Evolutionary conservation across 148 eudicot species (phyloP).

Genomic region (Persicaria maculosa): DNA sequence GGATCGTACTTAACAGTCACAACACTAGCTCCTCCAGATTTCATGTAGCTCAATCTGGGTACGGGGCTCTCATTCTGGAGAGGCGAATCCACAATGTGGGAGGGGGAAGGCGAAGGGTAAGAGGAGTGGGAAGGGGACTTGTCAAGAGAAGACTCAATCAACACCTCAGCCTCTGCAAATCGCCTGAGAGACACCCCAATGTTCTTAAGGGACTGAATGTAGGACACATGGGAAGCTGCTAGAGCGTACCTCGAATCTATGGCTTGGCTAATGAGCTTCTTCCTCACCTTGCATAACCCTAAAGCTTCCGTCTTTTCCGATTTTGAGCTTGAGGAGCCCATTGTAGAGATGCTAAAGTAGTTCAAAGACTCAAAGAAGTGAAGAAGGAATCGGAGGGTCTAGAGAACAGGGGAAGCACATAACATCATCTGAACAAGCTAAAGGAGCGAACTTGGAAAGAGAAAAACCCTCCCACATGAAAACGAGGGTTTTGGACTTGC

Average conservation of each 20-base stretch:
- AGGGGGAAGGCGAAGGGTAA: conserved; percentile 56
- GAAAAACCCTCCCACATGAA: not conserved
- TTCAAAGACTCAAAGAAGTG: not conserved
- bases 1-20: conserved; percentile 47
- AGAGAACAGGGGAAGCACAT: not conserved
- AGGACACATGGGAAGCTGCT: conserved; percentile 85
- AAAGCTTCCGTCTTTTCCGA: conserved; percentile 55
- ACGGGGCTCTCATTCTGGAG: conserved; percentile 30
- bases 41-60: conserved; percentile 68
- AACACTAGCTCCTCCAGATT: conserved; percentile 32
- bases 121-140: conserved; percentile 65
- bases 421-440: not conserved
- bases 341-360: conserved; percentile 3
- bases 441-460: not conserved
- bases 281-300: conserved; percentile 66
- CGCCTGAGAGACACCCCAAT: conserved; percentile 67
- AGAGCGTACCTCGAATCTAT: conserved; percentile 68
- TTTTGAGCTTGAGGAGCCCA: conserved; percentile 64
- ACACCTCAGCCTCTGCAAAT: conserved; percentile 67
- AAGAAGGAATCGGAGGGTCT: not conserved
- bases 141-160: conserved; percentile 44
- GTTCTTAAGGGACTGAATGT: conserved; percentile 54
- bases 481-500: not conserved
- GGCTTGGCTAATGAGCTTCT: conserved; percentile 59
- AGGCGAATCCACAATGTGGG: conserved; percentile 42